Base-by-base conservation (phyloP, 306 rosid genomes). In the Arachis stenosperma region DNA sequence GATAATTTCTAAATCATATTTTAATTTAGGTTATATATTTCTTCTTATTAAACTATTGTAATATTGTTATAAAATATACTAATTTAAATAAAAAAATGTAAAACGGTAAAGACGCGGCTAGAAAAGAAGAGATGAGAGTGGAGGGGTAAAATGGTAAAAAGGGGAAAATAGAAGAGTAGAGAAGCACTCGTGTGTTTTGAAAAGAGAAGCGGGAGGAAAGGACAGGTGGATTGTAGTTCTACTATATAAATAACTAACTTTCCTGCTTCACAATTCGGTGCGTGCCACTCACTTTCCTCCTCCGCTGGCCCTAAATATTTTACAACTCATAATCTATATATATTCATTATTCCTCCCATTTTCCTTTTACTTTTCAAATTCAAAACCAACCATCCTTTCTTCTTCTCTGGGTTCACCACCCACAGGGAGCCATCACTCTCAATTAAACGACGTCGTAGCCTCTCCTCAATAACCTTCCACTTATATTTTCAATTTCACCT, bases 141-240 rank as follows among this genome's bases (percentile, higher is more conserved):
- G 27, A 22, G 27, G 27, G 27, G 27, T 22, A 22, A 40, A 55
- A 51, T 27, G 1, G 84, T 67, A 71, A 84, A 68, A 22, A 0
- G 40, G 15, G 54, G 5, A 4, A 48, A 48, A 15, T 6, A 44
- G 6, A 9, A 42, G 53, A 30, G 29, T 7, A 65, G 1, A 65
- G 81, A 66, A 62, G 81, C 61, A 61, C 10, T 62, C 9, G 52
- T 33, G 37, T 33, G 9, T 3, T 72, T 81, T 66, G 56, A 63
- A 83, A 85, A 52, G 69, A 46, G 82, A 56, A 84, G 86, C 77
- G 84, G 85, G 88, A 79, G 78, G 61, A 79, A 84, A 83, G 55
- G 80, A 61, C 85, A 78, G 82, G 84, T 87, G 87, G 82, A 54
- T 9, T 75, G 73, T 87, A 64, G 27, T 22, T 22, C 27, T 22